Percentiles rank a stretch among this genome's conserved stretches.
phyloP scores from a whole-genome alignment of 208 protist genomes.

The Acanthamoeba royreba region DNA sequence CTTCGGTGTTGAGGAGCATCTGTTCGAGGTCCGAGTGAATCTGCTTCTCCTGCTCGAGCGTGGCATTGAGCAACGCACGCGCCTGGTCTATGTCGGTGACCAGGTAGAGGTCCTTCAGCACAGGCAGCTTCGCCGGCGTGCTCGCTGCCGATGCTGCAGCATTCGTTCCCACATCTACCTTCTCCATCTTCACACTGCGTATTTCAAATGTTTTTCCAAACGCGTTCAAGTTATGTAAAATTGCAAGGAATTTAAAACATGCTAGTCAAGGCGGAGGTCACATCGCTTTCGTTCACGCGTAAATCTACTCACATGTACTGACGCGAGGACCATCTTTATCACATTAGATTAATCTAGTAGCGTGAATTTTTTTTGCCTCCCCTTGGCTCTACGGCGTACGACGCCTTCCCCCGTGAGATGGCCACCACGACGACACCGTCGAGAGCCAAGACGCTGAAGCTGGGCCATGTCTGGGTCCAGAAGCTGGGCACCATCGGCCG shows the following conservation, averaged over 20 bases:
- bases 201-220: no score
- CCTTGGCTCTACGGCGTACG: not conserved
- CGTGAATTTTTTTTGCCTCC: no score
- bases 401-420: not conserved
- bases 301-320: no score
- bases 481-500: not conserved
- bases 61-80: not conserved
- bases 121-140: not conserved
- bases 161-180: no score
- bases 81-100: slow-evolving; percentile 1
- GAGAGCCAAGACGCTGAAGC: slow-evolving; percentile 8
- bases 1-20: not conserved
- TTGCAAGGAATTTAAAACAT: no score
- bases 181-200: not conserved
- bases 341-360: no score
- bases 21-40: slow-evolving; percentile 20
- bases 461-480: slow-evolving; percentile 29
- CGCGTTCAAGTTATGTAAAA: no score
- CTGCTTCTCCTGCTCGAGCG: not conserved
- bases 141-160: not conserved
- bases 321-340: no score
- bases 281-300: no score
- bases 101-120: not conserved
- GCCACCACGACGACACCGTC: not conserved
- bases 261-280: no score